A percentile compares a stretch with the other conserved stretches of the same genome.
These are phyloP conservation scores for Eurotiales sp. DNA, from an alignment of 2,329 filamentous ascomycete species.

Conservation along the genomic window DNA sequence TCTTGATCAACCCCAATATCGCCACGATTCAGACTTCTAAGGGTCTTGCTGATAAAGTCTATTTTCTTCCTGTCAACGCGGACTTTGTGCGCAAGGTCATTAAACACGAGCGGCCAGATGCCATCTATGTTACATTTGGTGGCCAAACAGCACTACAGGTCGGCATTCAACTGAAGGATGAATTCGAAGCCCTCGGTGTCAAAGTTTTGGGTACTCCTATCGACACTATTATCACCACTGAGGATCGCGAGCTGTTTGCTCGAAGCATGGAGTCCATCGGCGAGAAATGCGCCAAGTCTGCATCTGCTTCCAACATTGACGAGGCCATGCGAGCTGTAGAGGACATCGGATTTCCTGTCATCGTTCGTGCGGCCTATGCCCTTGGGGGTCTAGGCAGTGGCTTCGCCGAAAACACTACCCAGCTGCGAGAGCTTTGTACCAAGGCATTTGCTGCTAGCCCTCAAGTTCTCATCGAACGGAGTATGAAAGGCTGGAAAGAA, in stretches of 20 bases:
- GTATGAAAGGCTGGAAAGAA: conserved; percentile 99
- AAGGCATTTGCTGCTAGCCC: conserved; percentile 94
- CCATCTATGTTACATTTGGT: conserved; percentile 96
- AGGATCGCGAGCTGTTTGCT: conserved; percentile 95
- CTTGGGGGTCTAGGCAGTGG: conserved; percentile 92
- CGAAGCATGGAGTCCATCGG: conserved; percentile 98
- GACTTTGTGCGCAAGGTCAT: conserved; percentile 99
- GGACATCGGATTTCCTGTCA: conserved; percentile 92
- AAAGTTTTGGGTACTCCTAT: conserved; percentile 95
- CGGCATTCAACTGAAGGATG: conserved; percentile 95
- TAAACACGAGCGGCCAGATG: conserved; percentile 86
- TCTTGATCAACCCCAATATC: conserved; percentile 98
- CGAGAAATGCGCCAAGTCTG: conserved; percentile 96
- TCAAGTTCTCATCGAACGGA: conserved; percentile 92
- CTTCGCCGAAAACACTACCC: conserved; percentile 81
- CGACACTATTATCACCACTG: conserved; percentile 96
- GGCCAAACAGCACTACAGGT: conserved; percentile 96
- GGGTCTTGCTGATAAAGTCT: conserved; percentile 95
- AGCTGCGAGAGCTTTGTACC: conserved; percentile 83
- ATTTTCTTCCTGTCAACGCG: conserved; percentile 94
- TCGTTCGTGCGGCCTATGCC: conserved; percentile 93
- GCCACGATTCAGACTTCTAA: conserved; percentile 98
- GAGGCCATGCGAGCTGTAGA: conserved; percentile 87
- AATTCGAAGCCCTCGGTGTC: conserved; percentile 88
- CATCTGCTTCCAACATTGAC: conserved; percentile 81